Conservation (phyloP, 2,329 filamentous ascomycete species). For the Dothistroma septosporum region DNA sequence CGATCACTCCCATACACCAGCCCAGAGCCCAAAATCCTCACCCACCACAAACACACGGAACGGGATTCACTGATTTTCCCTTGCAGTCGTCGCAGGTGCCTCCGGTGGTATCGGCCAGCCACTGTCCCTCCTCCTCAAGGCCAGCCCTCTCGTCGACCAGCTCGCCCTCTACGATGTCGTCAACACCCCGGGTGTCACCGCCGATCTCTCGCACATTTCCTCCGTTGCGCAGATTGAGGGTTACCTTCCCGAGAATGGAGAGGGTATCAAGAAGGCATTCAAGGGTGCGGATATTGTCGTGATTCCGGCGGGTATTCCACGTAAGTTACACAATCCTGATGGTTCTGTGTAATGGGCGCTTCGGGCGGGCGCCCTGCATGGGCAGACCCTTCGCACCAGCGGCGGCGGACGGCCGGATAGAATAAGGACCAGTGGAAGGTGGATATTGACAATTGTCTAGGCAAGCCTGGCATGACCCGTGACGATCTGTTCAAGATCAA, state of each 20-base stretch:
- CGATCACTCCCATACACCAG: background rate
- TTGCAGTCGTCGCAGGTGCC: slow-evolving; percentile 77
- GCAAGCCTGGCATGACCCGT: slow-evolving; percentile 98
- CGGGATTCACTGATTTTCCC: background rate
- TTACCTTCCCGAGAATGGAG: slow-evolving; percentile 72
- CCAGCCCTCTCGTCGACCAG: slow-evolving; percentile 80
- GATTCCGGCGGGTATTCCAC: slow-evolving; percentile 96
- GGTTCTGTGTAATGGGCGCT: slow-evolving; percentile 3
- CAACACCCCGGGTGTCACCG: slow-evolving; percentile 92
- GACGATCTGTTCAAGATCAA: slow-evolving; percentile 99
- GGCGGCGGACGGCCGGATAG: background rate
- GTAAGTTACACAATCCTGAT: slow-evolving; percentile 45
- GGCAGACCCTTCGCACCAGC: background rate
- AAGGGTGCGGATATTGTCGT: slow-evolving; percentile 93
- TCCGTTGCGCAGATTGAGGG: slow-evolving; percentile 81
- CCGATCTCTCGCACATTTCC: slow-evolving; percentile 96
- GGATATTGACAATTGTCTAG: slow-evolving; percentile 45
- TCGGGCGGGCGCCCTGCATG: background rate
- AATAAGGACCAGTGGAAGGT: slow-evolving; percentile 23
- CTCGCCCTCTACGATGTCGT: slow-evolving; percentile 98
- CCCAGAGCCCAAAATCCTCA: background rate
- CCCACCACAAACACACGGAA: background rate
- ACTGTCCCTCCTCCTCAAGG: slow-evolving; percentile 93
- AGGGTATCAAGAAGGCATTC: slow-evolving; percentile 80
- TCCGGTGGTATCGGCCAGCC: slow-evolving; percentile 99